These are phyloP conservation scores for Saccharum spontaneum DNA, from an alignment of 176 grass and related monocot species.

Conservation along the genomic window DNA sequence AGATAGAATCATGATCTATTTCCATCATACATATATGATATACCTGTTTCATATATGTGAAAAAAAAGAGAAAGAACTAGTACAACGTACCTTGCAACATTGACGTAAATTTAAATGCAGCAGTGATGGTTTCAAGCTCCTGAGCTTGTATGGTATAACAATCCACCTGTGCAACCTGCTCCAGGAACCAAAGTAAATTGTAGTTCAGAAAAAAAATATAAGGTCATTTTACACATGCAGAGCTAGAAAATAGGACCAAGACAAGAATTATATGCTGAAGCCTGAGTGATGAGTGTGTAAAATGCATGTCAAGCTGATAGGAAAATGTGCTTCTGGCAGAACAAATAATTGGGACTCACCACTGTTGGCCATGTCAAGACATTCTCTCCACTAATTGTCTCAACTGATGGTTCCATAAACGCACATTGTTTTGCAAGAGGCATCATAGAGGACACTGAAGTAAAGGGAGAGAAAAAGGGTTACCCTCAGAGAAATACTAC, in stretches of 20 bases:
- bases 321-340: slow-evolving; percentile 17
- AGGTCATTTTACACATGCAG: not conserved
- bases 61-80: slow-evolving; percentile 18
- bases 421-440: slow-evolving; percentile 81
- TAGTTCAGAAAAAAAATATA: slow-evolving; percentile 16
- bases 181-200: slow-evolving; percentile 32
- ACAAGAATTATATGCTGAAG: slow-evolving; percentile 11
- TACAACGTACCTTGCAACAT: slow-evolving; percentile 79
- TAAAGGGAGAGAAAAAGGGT: slow-evolving; percentile 34
- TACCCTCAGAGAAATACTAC: slow-evolving; percentile 17
- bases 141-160: slow-evolving; percentile 82
- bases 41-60: not conserved
- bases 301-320: slow-evolving; percentile 21
- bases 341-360: slow-evolving; percentile 48
- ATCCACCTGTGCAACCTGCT: slow-evolving; percentile 90
- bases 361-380: slow-evolving; percentile 90
- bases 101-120: slow-evolving; percentile 77
- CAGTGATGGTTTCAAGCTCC: slow-evolving; percentile 78
- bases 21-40: not conserved
- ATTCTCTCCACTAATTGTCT: slow-evolving; percentile 94
- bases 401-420: slow-evolving; percentile 88
- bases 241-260: not conserved
- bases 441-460: slow-evolving; percentile 84
- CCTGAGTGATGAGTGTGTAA: not conserved
- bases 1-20: not conserved